phyloP scores from a whole-genome alignment of 257 asterid genomes.

The Ehretia macrophylla region DNA sequence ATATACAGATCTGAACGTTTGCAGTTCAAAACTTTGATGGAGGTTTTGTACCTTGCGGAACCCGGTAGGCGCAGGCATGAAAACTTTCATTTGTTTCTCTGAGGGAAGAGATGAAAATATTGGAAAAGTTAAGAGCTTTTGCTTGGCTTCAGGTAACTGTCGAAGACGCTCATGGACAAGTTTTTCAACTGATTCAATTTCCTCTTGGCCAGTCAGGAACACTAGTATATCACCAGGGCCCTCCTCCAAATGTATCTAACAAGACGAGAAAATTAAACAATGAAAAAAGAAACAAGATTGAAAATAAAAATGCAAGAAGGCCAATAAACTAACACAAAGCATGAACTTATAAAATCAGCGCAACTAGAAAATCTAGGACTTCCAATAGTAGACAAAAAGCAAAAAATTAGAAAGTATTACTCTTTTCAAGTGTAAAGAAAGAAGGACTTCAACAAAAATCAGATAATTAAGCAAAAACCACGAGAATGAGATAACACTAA shows the following conservation, averaged over 20 bases:
- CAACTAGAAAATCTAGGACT: no score
- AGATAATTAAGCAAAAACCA: no score
- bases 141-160: conserved; percentile 62
- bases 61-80: conserved; percentile 74
- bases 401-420: no score
- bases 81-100: conserved; percentile 92
- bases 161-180: conserved; percentile 72
- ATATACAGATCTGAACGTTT: not conserved
- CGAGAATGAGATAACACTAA: no score
- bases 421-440: no score
- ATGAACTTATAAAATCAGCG: no score
- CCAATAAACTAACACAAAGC: not conserved
- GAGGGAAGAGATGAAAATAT: conserved; percentile 94
- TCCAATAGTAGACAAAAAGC: no score
- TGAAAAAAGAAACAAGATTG: conserved; percentile 4
- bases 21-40: not conserved
- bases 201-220: conserved; percentile 97
- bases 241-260: conserved; percentile 83
- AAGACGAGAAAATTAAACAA: conserved; percentile 15
- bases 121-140: conserved; percentile 66
- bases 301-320: not conserved
- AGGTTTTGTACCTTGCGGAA: conserved; percentile 68
- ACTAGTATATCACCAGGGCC: conserved; percentile 92
- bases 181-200: conserved; percentile 92
- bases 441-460: no score